A percentile compares a stretch with the other conserved stretches of the same genome.
Evolutionary conservation across 306 rosid species (phyloP).

Genomic region (cucumber (Cucumis sativus)): DNA sequence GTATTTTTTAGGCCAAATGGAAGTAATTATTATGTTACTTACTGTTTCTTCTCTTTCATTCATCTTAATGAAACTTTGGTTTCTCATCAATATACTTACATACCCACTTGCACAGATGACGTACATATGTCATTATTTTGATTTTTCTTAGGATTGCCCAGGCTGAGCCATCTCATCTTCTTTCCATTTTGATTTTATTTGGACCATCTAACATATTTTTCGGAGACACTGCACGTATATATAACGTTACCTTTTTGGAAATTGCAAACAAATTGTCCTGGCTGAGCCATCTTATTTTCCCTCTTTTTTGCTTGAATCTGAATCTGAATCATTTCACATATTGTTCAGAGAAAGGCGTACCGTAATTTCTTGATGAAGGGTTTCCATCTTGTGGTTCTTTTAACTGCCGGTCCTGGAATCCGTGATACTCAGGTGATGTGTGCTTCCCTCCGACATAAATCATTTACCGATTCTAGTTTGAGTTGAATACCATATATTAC

Average conservation of each 20-base stretch:
- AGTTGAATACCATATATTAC: background rate
- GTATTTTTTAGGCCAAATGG: constrained; percentile 16
- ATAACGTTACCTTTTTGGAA: background rate
- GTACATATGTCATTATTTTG: background rate
- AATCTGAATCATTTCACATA: constrained; percentile 18
- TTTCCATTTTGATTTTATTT: constrained; percentile 9
- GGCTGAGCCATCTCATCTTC: background rate
- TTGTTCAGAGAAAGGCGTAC: constrained; percentile 78
- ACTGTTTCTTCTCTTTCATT: background rate
- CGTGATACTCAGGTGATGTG: constrained; percentile 80
- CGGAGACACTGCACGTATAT: constrained; percentile 27
- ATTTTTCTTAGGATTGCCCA: background rate
- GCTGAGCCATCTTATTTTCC: background rate
- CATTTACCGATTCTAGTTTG: background rate
- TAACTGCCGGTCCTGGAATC: constrained; percentile 92
- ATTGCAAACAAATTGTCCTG: background rate
- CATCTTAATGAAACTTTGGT: background rate
- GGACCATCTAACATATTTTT: constrained; percentile 17
- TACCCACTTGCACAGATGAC: background rate
- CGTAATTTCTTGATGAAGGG: constrained; percentile 97
- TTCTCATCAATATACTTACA: background rate
- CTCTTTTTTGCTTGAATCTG: constrained; percentile 7
- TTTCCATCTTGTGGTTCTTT: constrained; percentile 87
- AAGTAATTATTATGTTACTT: background rate
- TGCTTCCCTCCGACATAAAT: background rate